A percentile compares a stretch with the other conserved stretches of the same genome.
Conservation (phyloP, 805 yeast species). For the Hanseniaspora lachancei region DNA sequence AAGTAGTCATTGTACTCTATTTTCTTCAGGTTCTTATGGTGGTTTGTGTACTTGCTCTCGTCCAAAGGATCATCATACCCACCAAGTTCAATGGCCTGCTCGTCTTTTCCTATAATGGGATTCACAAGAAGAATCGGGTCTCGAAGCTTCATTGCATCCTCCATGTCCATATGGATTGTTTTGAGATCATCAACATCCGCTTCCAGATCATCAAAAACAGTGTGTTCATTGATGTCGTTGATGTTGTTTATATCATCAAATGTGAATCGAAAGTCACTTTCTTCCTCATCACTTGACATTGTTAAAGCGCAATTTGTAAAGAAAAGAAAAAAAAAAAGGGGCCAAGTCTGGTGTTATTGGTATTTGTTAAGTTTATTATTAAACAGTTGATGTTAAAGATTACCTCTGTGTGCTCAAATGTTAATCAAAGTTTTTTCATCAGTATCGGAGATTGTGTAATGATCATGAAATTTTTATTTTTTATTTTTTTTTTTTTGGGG, state of each 20-base stretch:
- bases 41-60: not conserved
- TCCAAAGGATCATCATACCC: not conserved
- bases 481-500: too few species aligned
- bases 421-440: too few species aligned
- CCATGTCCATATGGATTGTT: not conserved
- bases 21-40: not conserved
- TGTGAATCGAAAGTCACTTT: not conserved
- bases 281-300: not conserved
- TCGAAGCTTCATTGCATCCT: not conserved
- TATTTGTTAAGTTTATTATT: too few species aligned
- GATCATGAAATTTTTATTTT: too few species aligned
- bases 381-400: too few species aligned
- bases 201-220: not conserved
- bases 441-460: too few species aligned
- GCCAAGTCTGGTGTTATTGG: too few species aligned
- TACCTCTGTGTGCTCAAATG: too few species aligned
- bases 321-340: too few species aligned
- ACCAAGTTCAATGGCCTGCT: not conserved
- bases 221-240: constrained; percentile 17
- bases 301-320: not conserved
- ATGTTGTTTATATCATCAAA: constrained; percentile 14
- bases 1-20: constrained; percentile 1
- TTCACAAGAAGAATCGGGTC: not conserved
- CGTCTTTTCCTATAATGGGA: not conserved
- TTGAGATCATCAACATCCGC: not conserved